phyloP scores from a whole-genome alignment of 169 alveolate genomes.

The Plasmodium vivax region DNA sequence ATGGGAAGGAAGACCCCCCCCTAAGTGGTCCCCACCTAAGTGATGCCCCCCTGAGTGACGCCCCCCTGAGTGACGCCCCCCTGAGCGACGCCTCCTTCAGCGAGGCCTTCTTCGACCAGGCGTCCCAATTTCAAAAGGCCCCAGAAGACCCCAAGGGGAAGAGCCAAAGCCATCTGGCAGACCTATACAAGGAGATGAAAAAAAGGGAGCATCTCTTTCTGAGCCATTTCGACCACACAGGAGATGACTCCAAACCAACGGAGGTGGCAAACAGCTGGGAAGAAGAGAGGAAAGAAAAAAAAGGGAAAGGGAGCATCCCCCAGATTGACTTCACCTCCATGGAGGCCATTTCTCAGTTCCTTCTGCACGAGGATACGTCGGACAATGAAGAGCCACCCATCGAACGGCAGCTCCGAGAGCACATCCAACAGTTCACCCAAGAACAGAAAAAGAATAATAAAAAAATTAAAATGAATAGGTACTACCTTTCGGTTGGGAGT shows the following conservation, averaged over 20 bases:
- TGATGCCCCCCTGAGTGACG: background rate
- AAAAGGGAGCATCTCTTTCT: slow-evolving; percentile 49
- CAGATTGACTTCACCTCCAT: slow-evolving; percentile 24
- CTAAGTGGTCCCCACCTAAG: background rate
- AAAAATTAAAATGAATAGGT: slow-evolving; percentile 53
- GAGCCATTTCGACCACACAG: background rate
- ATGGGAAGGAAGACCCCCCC: background rate
- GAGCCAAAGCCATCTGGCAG: background rate
- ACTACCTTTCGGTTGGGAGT: slow-evolving; percentile 4
- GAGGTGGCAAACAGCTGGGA: background rate
- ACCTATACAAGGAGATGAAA: slow-evolving; percentile 64
- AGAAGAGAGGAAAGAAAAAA: background rate
- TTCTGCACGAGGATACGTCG: background rate
- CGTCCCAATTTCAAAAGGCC: slow-evolving; percentile 66
- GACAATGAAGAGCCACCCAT: background rate
- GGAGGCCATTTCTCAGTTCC: slow-evolving; percentile 19
- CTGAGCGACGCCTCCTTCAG: background rate
- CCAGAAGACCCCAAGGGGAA: slow-evolving; percentile 3
- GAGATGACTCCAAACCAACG: slow-evolving; percentile 15
- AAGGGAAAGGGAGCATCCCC: background rate
- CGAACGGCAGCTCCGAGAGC: background rate
- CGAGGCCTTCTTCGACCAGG: slow-evolving; percentile 14
- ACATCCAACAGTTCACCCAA: slow-evolving; percentile 12
- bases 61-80: background rate
- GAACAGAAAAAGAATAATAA: slow-evolving; percentile 51